Evolutionary conservation across 441 rosid genomes (phyloP).

Genomic region (Omphalea diandra): DNA sequence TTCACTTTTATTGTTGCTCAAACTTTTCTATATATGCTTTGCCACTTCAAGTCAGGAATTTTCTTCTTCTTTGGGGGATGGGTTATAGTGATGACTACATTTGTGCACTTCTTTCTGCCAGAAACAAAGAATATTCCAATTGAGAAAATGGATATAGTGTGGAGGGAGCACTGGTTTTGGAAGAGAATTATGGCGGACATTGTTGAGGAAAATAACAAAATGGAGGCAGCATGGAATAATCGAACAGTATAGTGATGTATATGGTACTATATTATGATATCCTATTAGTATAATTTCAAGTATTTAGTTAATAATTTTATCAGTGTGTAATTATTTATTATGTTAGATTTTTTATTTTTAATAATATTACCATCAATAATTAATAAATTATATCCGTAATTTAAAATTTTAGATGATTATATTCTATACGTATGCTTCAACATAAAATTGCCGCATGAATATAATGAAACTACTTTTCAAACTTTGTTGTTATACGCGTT

Average conservation of each 20-base stretch:
- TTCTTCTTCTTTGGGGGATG: slow-evolving; percentile 69
- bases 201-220: slow-evolving; percentile 7
- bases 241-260: too few species aligned
- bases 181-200: slow-evolving; percentile 39
- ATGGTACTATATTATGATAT: too few species aligned
- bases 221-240: slow-evolving; percentile 8
- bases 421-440: too few species aligned
- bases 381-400: too few species aligned
- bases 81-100: slow-evolving; percentile 57
- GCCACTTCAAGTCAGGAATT: slow-evolving; percentile 59
- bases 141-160: slow-evolving; percentile 56
- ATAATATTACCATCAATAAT: too few species aligned
- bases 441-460: too few species aligned
- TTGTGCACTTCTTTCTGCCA: slow-evolving; percentile 54
- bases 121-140: slow-evolving; percentile 72
- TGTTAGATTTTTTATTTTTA: too few species aligned
- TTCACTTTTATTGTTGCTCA: slow-evolving; percentile 65
- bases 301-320: too few species aligned
- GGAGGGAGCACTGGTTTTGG: slow-evolving; percentile 84
- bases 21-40: slow-evolving; percentile 50
- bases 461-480: too few species aligned
- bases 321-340: too few species aligned
- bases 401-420: too few species aligned
- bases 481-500: not conserved
- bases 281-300: too few species aligned